These are phyloP conservation scores for Saksenaea vasiformis DNA, from an alignment of 371 early-diverging fungal species.

Conservation along the genomic window DNA sequence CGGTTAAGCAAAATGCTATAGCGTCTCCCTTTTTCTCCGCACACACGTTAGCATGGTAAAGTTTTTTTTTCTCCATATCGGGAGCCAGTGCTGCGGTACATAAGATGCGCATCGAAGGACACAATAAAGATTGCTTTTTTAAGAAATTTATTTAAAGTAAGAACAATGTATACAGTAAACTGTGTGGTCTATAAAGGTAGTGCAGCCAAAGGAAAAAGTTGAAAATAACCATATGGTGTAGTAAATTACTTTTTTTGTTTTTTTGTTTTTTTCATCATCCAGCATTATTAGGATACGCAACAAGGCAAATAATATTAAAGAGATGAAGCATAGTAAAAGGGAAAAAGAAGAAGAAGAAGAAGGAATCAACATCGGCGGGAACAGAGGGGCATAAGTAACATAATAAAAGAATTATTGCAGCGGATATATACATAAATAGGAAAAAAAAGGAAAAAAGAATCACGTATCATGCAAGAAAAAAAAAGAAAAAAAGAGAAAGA, in stretches of 20 bases:
- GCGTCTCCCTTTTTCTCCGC: background rate
- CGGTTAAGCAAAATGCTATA: background rate
- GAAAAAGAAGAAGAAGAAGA: background rate
- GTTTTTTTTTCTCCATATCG: background rate
- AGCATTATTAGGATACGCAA: background rate
- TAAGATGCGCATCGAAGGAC: background rate
- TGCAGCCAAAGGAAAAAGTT: background rate
- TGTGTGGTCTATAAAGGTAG: background rate
- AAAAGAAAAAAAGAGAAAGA: background rate
- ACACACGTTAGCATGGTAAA: background rate
- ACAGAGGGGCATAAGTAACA: slow-evolving; percentile 8
- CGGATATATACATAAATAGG: background rate
- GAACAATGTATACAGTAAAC: background rate
- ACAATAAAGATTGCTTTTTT: background rate
- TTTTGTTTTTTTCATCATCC: background rate
- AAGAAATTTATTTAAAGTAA: background rate
- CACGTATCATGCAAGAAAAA: background rate
- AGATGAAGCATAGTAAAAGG: background rate
- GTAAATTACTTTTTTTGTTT: background rate
- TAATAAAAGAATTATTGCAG: slow-evolving; percentile 1
- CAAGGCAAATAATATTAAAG: slow-evolving; percentile 9
- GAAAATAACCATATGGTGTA: background rate
- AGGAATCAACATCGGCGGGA: slow-evolving; percentile 5
- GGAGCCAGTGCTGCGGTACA: background rate
- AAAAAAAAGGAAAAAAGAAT: background rate